Conservation (phyloP, 306 rosid genomes). For the Ormosia emarginata region DNA sequence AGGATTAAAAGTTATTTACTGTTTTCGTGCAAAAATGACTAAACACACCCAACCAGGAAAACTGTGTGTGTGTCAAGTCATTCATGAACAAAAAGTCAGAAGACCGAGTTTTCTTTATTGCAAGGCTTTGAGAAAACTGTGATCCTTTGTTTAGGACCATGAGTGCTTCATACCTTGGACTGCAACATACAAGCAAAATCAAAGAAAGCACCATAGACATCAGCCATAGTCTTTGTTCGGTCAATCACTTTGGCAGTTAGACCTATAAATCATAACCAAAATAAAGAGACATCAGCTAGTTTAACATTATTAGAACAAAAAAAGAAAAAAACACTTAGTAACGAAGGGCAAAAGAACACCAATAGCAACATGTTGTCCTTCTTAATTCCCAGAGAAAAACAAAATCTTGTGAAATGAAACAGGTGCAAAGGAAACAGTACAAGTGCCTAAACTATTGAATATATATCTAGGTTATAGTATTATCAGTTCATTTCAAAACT, state of each 20-base stretch:
- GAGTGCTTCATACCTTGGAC: slow-evolving; percentile 63
- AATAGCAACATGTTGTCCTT: background rate
- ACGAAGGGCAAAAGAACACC: background rate
- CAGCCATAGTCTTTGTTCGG: slow-evolving; percentile 77
- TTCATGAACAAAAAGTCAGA: background rate
- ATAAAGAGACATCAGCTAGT: slow-evolving; percentile 11
- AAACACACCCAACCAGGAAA: background rate
- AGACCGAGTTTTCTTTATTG: background rate
- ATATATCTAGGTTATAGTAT: background rate
- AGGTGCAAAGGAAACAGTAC: background rate
- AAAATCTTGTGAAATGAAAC: background rate
- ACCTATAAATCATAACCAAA: slow-evolving; percentile 51
- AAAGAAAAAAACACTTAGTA: background rate
- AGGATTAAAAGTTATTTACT: background rate
- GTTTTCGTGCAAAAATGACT: background rate
- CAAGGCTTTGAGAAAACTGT: background rate
- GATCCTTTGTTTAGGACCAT: slow-evolving; percentile 10
- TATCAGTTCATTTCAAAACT: background rate
- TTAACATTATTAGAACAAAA: background rate
- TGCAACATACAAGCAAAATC: slow-evolving; percentile 77
- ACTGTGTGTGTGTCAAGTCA: background rate
- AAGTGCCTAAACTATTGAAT: background rate
- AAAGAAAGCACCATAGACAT: slow-evolving; percentile 87
- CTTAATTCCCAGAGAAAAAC: background rate
- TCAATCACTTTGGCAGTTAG: slow-evolving; percentile 92